Percentiles rank a stretch among this genome's conserved stretches.
phyloP scores from a whole-genome alignment of 768 basidiomycete species.

The Tulasnella sp. region DNA sequence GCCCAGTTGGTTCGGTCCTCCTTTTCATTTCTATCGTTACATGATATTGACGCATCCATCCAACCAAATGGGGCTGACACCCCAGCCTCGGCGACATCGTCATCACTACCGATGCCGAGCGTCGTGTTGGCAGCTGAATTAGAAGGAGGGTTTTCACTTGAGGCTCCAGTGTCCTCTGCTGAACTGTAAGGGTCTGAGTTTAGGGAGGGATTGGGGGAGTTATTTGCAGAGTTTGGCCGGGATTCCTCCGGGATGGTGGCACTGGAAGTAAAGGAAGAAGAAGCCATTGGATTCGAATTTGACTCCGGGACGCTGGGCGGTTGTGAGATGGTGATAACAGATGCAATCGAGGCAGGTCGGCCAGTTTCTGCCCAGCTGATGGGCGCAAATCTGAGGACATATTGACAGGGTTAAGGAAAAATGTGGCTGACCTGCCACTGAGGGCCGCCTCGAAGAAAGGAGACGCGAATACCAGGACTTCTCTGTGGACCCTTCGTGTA shows the following conservation, averaged over 20 bases:
- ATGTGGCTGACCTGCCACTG: slow-evolving; percentile 43
- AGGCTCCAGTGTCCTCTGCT: too few relatives aligned
- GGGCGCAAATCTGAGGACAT: not conserved
- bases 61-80: too few relatives aligned
- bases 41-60: too few relatives aligned
- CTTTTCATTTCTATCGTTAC: too few relatives aligned
- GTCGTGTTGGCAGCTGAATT: too few relatives aligned
- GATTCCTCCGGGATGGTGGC: slow-evolving; percentile 1
- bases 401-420: not conserved
- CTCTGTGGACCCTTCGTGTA: slow-evolving; percentile 79
- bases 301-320: slow-evolving; percentile 49
- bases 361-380: slow-evolving; percentile 80
- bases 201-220: not conserved
- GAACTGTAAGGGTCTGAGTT: too few relatives aligned
- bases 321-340: slow-evolving; percentile 75
- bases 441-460: slow-evolving; percentile 89
- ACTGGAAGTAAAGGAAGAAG: not conserved
- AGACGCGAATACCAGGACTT: slow-evolving; percentile 84
- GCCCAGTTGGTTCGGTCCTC: too few relatives aligned
- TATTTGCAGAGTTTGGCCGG: not conserved
- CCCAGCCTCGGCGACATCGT: too few relatives aligned
- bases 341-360: slow-evolving; percentile 66
- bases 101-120: too few relatives aligned
- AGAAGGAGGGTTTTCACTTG: too few relatives aligned
- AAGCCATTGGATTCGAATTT: not conserved